Base-by-base conservation (phyloP, 495 filamentous ascomycete genomes). In the Talaromyces stipitatus region DNA sequence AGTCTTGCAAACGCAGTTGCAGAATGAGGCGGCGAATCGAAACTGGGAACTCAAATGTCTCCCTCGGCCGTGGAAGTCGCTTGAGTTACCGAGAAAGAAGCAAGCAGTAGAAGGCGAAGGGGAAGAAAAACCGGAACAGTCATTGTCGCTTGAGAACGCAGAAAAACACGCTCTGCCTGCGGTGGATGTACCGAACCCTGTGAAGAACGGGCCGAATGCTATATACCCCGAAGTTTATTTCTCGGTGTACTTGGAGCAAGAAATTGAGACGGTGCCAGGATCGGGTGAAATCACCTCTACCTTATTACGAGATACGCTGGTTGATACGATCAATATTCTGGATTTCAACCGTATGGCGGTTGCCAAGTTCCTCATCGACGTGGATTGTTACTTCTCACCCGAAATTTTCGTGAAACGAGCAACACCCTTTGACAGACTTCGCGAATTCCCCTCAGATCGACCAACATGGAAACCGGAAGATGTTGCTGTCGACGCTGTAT, bases 391-490 rank as follows among this genome's bases (percentile, higher is more conserved):
- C 71, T 99, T 94, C 72, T 79, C 91, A 1, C 79, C 86, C 4
- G 78, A 86, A 48, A 96, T 86, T 2, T 99, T 99, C 67, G 86
- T 96, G 57, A 92, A 94, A 69, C 85, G 95, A 53, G 91, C 89
- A 2, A 97, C 90, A 2, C 86, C 89, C 0, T 97, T 95, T 63
- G 95, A 97, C 67, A 84, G 85, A 56, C 79, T 99, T 43, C 81
- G 87, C 12, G 91, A 97, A 50, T 73, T 90, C 11, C 58, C 67
- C 10, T 59, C 57, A 0, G 86, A 85, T 28, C 81, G 82, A 51
- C 84, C 87, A 4, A 88, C 88, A 0, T 99, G 95, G 95, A 99
- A 99, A 69, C 91, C 94, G 0, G 95, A 99, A 75, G 94, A 99
- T 73, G 88, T 97, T 45, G 90, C 90, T 11, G 90, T 99, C 11